A percentile compares a stretch with the other conserved stretches of the same genome.
Conservation (phyloP, 140 eudicot species). For the Oenanthe javanica region DNA sequence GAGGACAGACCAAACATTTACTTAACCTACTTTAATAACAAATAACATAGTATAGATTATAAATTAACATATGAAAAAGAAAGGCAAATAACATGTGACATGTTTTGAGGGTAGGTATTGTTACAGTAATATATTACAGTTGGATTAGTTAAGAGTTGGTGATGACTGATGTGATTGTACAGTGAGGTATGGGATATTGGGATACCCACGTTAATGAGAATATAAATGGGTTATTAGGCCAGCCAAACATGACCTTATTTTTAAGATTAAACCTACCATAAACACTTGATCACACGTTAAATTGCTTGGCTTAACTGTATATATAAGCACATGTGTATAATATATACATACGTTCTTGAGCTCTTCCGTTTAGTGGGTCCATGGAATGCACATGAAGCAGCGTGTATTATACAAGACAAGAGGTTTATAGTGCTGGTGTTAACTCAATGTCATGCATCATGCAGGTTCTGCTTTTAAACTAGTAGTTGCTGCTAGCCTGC, state of each 20-base stretch:
- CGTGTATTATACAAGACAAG: too few relatives aligned
- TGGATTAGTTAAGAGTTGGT: slow-evolving; percentile 30
- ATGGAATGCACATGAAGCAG: too few relatives aligned
- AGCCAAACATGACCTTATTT: slow-evolving; percentile 24
- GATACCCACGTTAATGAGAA: slow-evolving; percentile 4
- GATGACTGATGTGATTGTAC: slow-evolving; percentile 23
- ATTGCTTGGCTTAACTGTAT: neutral
- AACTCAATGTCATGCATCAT: too few relatives aligned
- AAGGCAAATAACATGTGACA: slow-evolving; percentile 32
- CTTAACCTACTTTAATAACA: too few relatives aligned
- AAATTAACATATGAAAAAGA: neutral
- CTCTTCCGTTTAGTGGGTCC: too few relatives aligned
- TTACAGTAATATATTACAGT: neutral
- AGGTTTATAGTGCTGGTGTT: too few relatives aligned
- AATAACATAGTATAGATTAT: too few relatives aligned
- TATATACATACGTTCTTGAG: too few relatives aligned
- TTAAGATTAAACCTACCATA: slow-evolving; percentile 12
- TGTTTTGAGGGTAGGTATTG: slow-evolving; percentile 43
- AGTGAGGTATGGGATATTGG: neutral
- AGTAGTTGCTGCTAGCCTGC: neutral
- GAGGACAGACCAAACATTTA: too few relatives aligned
- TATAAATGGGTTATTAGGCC: slow-evolving; percentile 21
- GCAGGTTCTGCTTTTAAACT: neutral
- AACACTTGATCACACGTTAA: slow-evolving; percentile 1
- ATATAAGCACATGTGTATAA: neutral